Percentiles rank a stretch among this genome's conserved stretches.
Conservation (phyloP, 805 yeast genomes). For the Starmerella apicola region DNA sequence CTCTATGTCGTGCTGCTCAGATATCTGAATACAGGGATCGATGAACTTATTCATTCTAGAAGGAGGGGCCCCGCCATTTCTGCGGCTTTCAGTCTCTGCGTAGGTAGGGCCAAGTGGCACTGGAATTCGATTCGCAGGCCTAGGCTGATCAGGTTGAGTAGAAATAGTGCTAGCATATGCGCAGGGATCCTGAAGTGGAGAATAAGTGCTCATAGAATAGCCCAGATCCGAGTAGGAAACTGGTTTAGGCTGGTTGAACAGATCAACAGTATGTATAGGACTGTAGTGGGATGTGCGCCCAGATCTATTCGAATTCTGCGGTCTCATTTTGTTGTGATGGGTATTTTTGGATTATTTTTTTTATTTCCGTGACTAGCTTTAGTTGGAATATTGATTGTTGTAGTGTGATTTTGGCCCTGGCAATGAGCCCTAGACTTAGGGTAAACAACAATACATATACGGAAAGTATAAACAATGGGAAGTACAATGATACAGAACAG, state of each 20-base stretch:
- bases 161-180: slow-evolving; percentile 22
- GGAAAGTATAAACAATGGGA: no score
- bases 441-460: no score
- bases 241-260: slow-evolving; percentile 20
- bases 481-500: no score
- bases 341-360: no score
- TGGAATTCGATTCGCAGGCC: slow-evolving; percentile 21
- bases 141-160: slow-evolving; percentile 14
- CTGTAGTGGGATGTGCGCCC: background rate
- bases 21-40: slow-evolving; percentile 12
- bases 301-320: background rate
- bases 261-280: slow-evolving; percentile 15
- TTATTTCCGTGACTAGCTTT: no score
- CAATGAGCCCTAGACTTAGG: no score
- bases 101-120: slow-evolving; percentile 24
- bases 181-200: slow-evolving; percentile 20
- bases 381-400: no score
- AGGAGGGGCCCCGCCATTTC: slow-evolving; percentile 6
- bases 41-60: background rate
- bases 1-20: slow-evolving; percentile 6
- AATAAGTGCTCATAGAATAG: slow-evolving; percentile 18
- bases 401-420: no score
- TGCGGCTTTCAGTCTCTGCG: slow-evolving; percentile 23
- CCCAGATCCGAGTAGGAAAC: slow-evolving; percentile 24
- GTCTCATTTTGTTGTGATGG: no score